Evolutionary conservation across 1,284 basidiomycete species (phyloP), one percentile per base, ranked within the genome.

Genomic region (Pulveroboletus ridleyi): DNA sequence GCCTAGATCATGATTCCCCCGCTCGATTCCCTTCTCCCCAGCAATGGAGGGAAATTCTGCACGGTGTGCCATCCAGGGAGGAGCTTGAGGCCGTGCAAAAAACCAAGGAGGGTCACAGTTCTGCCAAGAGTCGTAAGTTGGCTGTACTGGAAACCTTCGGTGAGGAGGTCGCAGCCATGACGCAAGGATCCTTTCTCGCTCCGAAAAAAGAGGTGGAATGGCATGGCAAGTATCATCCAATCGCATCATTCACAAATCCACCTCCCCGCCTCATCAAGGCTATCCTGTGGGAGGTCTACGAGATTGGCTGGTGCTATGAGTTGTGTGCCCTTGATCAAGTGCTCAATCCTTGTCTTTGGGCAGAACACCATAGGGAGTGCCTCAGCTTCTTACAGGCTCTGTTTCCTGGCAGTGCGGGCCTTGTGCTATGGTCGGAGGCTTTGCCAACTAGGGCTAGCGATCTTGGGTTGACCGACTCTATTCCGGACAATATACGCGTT

Each of bases 301-400:
- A 56, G 47, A 52, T 64, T 25, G 59, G 62, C 7, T 64, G 39
- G 46, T 14, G 2, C 4, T 56, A 62, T 5, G 13, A 64, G 42
- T 14, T 35, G 35, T 35, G 13, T 13, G 35, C 35, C 13, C 9
- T 35, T 13, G 35, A 35, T 13, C 35, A 35, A 35, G 35, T 13
- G 9, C 35, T 35, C 35, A 35, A 35, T 13, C 35, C 35, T 35
- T 9, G 10, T 35, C 13, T 35, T 8, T 35, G 35, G 35, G 41
- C 17, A 1, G 9, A 42, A 13, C 25, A 62, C 46, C 25, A 6
- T 22, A 18, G 2, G 1, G 46, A 62, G 17, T 22, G 14, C 2
- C 6, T 52, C 3, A n/a, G 10, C 20, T 23, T 63, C 33, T 2
- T 62, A 1, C 44, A 49, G 2, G 3, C 20, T 3, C n/a, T 63